Evolutionary conservation across 495 filamentous ascomycete species (phyloP), one percentile per base, ranked within the genome.

Genomic region (Penicillium coprophilum): DNA sequence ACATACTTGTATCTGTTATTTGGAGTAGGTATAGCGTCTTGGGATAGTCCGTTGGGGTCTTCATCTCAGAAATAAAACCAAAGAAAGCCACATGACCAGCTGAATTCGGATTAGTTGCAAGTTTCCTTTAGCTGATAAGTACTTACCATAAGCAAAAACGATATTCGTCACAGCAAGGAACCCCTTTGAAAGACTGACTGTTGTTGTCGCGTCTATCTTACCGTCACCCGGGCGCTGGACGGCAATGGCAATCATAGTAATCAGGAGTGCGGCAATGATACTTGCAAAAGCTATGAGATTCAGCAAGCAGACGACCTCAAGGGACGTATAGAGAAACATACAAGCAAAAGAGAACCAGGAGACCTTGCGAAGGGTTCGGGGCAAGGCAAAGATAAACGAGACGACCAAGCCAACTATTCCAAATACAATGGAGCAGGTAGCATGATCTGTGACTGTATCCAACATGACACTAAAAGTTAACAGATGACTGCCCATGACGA

Each of bases 21-120:
- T 88, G 86, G 0, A 89, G 83, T 15, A 84, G 62, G 48, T 77
- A 78, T 38, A 91, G 79, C 4, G 88, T 81, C 68, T 88, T 89
- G 46, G 78, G 74, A 63, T 82, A 90, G 64, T 89, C 83, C 46
- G 69, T 67, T 0, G 88, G 87, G 0, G 83, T 80, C 62, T 85
- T 82, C 74, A 93, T 81, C 69, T 93, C 89, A 43, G 86, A 83
- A 64, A 88, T 87, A 61, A 93, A 85, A 36, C 78, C 82, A 71
- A 92, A 89, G 68, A 89, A 87, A 60, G 87, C 82, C 63, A 86
- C 76, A 74, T 90, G 81, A 59, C 88, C 75, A 74, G 85, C 79
- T 68, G 40, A 0, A 36, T 12, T 31, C 8, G 43, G 1, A 27
- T 55, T 12, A 47, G 53, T 48, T 2, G 23, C 2, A 20, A 41